These are phyloP conservation scores for Vaccinium myrtillus DNA, from an alignment of 148 eudicot genomes.

Conservation along the genomic window DNA sequence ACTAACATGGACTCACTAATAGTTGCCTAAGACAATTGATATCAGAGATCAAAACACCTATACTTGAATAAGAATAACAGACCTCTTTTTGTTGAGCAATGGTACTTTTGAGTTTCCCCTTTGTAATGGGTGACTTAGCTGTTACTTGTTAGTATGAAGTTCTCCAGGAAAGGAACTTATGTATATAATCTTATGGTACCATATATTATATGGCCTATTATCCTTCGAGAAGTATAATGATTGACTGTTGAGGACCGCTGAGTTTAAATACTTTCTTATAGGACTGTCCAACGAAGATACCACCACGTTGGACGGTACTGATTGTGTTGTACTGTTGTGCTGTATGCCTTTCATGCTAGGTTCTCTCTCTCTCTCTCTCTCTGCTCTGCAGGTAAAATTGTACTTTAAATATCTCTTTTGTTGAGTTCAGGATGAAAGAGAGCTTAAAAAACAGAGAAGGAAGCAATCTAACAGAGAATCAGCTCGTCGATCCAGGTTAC, in stretches of 20 bases:
- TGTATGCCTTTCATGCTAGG: background rate
- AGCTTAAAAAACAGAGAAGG: slow-evolving; percentile 82
- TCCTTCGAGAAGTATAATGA: background rate
- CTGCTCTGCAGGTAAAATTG: background rate
- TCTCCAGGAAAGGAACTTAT: background rate
- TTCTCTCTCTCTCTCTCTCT: background rate
- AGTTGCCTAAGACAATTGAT: too few relatives aligned
- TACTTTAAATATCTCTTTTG: background rate
- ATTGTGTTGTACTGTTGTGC: background rate
- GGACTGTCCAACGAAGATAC: background rate
- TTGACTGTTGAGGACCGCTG: background rate
- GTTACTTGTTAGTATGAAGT: background rate
- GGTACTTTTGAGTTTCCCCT: background rate
- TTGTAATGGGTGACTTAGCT: background rate
- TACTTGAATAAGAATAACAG: too few relatives aligned
- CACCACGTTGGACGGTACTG: background rate
- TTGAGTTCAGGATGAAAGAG: slow-evolving; percentile 79
- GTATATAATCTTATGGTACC: background rate
- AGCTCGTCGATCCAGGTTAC: slow-evolving; percentile 90
- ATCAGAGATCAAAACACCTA: too few relatives aligned
- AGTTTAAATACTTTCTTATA: background rate
- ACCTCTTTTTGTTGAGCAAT: background rate
- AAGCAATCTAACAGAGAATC: slow-evolving; percentile 95
- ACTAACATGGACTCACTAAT: too few relatives aligned
- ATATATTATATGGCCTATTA: background rate